These are phyloP conservation scores for Puya raimondii DNA, from an alignment of 176 grass and related monocot genomes.

Conservation along the genomic window DNA sequence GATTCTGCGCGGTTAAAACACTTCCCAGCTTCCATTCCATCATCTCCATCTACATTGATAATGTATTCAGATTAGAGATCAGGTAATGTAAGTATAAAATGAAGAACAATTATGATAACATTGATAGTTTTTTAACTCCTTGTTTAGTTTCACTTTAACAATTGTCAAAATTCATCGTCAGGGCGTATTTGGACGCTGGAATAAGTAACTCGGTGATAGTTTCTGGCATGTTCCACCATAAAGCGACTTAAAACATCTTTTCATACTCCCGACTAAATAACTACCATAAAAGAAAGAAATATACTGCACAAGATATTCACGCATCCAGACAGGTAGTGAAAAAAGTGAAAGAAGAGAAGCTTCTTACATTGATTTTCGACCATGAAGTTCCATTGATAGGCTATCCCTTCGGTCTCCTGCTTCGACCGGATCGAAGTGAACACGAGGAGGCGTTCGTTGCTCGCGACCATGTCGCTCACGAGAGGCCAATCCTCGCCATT, in stretches of 20 bases:
- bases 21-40: slow-evolving; percentile 53
- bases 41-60: slow-evolving; percentile 46
- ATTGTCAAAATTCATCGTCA: too few species aligned
- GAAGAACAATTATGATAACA: background rate
- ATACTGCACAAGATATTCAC: background rate
- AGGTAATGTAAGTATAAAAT: background rate
- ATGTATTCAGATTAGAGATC: background rate
- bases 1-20: slow-evolving; percentile 67
- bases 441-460: slow-evolving; percentile 62
- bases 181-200: too few species aligned
- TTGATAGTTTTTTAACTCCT: background rate
- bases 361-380: slow-evolving; percentile 93
- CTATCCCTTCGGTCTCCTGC: slow-evolving; percentile 75
- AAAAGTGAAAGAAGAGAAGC: too few species aligned
- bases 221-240: too few species aligned
- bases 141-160: too few species aligned
- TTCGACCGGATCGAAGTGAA: slow-evolving; percentile 82
- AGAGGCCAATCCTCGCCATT: slow-evolving; percentile 77
- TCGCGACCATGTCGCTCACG: slow-evolving; percentile 67
- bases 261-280: too few species aligned
- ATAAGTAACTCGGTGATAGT: too few species aligned
- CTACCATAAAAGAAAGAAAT: background rate
- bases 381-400: slow-evolving; percentile 99
- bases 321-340: background rate
- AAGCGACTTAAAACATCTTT: too few species aligned